Base-by-base conservation (phyloP, 2,329 filamentous ascomycete species). In the Dactylellina drechsleri region DNA sequence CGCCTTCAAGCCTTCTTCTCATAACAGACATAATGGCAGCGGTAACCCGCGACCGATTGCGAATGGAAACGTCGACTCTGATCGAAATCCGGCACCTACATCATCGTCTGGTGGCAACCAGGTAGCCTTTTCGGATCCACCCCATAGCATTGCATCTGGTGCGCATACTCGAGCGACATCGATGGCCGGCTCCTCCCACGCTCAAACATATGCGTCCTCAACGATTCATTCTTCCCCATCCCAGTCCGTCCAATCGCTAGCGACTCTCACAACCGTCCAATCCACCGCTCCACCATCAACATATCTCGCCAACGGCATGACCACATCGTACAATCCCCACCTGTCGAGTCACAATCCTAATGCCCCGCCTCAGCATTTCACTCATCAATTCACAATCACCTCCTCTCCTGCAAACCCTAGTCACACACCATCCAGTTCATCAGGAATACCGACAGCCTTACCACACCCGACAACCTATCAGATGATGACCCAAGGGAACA, bases 211-310 rank as follows among this genome's bases (percentile, higher is more conserved):
- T 81, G 83, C 28, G 80, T 82, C 20, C 74, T 83, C 56, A 83
- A 93, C 91, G 6, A 58, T 53, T 43, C 94, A 94, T 81, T 93
- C 91, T 16, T 93, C 91, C 12, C 91, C 92, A 1, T 90, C 91
- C 40, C 91, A 91, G 26, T 94, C 91, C 6, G 88, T 92, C 56
- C 90, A 89, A 76, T 94, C 91, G 1, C 84, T 96, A 64, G 92
- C 92, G 0, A 95, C 92, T 0, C 84, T 96, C 66, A 95, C 92
- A 0, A 96, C 92, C 0, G 93, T 96, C 72, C 92, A 94, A 79
- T 94, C 92, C 0, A 85, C 88, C 76, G 87, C 88, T 2, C 87
- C 88, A 3, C 88, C 87, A 62, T 85, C 85, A 18, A 77, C 64
- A n/a, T 74, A 77, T 47, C 70, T 71, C 41, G 59, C 65, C 7